phyloP scores from a whole-genome alignment of 352 stramenopile genomes.

The Phytophthora quininea region DNA sequence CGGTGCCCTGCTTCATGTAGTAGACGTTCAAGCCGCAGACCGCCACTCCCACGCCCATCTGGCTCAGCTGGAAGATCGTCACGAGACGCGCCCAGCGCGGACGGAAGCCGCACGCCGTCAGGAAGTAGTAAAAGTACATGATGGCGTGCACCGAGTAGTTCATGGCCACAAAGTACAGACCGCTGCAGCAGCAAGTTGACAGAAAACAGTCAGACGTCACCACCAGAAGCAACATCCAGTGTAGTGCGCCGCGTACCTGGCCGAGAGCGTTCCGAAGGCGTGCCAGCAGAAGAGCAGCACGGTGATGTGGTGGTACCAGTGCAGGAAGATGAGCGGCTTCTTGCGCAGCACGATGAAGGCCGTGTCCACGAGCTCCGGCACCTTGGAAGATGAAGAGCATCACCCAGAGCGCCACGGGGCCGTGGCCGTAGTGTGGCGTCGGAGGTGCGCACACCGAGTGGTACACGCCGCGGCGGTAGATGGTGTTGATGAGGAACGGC shows the following conservation, averaged over 20 bases:
- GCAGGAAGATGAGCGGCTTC: constrained; percentile 97
- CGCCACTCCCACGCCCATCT: constrained; percentile 84
- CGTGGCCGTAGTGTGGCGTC: constrained; percentile 69
- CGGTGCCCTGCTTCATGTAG: constrained; percentile 72
- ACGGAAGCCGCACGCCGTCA: constrained; percentile 84
- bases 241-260: constrained; percentile 50
- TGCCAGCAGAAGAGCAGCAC: constrained; percentile 98
- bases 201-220: constrained; percentile 19
- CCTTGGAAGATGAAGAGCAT: constrained; percentile 91
- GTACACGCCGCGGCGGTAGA: constrained; percentile 81
- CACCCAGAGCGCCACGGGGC: constrained; percentile 76
- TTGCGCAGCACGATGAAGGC: constrained; percentile 98
- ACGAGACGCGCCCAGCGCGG: constrained; percentile 82
- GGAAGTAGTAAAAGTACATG: constrained; percentile 98
- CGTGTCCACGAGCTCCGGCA: constrained; percentile 96
- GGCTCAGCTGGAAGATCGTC: constrained; percentile 91
- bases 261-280: constrained; percentile 92
- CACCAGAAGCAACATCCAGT: constrained; percentile 17
- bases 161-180: constrained; percentile 98
- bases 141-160: constrained; percentile 98
- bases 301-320: constrained; percentile 99
- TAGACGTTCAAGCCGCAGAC: constrained; percentile 78
- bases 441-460: constrained; percentile 82
- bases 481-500: constrained; percentile 84
- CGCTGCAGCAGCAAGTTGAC: constrained; percentile 42